phyloP scores from a whole-genome alignment of 768 basidiomycete species.

The Naganishia vaughanmartiniae region DNA sequence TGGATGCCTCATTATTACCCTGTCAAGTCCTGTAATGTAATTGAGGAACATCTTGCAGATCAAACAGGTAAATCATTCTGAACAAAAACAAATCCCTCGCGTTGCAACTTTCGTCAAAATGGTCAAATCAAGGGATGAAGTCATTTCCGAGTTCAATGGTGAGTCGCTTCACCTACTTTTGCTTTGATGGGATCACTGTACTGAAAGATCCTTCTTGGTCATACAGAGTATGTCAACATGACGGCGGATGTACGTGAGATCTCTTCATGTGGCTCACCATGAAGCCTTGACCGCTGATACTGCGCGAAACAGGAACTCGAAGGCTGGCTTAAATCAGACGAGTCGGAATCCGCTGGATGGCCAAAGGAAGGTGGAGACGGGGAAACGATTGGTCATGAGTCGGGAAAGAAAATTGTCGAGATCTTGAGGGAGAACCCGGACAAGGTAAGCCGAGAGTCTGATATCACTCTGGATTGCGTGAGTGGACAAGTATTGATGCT shows the following conservation, averaged over 20 bases:
- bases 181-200: neutral
- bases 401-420: conserved; percentile 52
- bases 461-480: neutral
- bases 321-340: conserved; percentile 51
- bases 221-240: conserved; percentile 54
- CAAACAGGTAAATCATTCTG: too few relatives aligned
- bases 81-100: neutral
- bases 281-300: too few relatives aligned
- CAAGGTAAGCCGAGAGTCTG: conserved; percentile 37
- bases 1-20: too few relatives aligned
- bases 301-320: conserved; percentile 49
- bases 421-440: conserved; percentile 53
- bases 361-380: conserved; percentile 43
- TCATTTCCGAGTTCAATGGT: conserved; percentile 51
- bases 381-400: conserved; percentile 51
- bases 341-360: conserved; percentile 46
- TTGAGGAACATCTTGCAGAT: too few relatives aligned
- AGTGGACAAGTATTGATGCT: too few relatives aligned
- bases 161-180: conserved; percentile 23
- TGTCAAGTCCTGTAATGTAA: too few relatives aligned
- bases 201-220: neutral
- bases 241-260: conserved; percentile 42
- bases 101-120: conserved; percentile 32
- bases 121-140: conserved; percentile 52
- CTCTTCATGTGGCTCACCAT: neutral